Conservation (phyloP, 192 early-diverging fungal species). For the Rhizoclosmatium globosum region DNA sequence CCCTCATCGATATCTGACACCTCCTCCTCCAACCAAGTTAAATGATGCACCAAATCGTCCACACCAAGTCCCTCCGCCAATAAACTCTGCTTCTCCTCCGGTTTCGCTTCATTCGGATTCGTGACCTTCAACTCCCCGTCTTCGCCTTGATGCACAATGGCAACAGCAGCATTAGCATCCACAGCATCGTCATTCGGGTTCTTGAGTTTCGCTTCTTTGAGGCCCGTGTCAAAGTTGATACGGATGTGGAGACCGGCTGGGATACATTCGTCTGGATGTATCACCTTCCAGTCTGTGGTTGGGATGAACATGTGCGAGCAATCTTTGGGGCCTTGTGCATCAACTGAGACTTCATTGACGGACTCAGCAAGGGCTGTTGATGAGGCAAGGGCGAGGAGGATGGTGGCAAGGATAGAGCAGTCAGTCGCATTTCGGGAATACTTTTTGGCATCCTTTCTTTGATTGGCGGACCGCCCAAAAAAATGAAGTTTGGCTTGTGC, state of each 20-base stretch:
- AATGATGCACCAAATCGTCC: background rate
- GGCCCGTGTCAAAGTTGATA: constrained; percentile 45
- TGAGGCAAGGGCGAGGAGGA: background rate
- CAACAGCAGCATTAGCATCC: background rate
- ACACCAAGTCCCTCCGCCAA: too few species aligned
- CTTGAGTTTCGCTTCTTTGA: constrained; percentile 36
- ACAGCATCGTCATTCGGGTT: constrained; percentile 15
- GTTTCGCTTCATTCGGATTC: too few species aligned
- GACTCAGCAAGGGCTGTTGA: background rate
- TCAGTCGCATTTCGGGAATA: background rate
- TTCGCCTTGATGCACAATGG: background rate
- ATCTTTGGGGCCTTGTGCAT: background rate
- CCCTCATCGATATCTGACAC: constrained; percentile 21
- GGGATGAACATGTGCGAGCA: constrained; percentile 22
- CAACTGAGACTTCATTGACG: background rate
- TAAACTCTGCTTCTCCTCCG: too few species aligned
- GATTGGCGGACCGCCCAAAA: too few species aligned
- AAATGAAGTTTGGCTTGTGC: too few species aligned
- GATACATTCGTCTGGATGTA: constrained; percentile 41
- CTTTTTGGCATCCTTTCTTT: too few species aligned
- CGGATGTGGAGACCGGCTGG: constrained; percentile 47
- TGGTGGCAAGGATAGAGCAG: background rate
- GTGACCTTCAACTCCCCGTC: too few species aligned
- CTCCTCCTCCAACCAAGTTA: constrained; percentile 6
- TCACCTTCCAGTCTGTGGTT: constrained; percentile 32